A percentile compares a stretch with the other conserved stretches of the same genome.
phyloP scores from a whole-genome alignment of 208 protist genomes.

The Blastocrithidia nonstop region DNA sequence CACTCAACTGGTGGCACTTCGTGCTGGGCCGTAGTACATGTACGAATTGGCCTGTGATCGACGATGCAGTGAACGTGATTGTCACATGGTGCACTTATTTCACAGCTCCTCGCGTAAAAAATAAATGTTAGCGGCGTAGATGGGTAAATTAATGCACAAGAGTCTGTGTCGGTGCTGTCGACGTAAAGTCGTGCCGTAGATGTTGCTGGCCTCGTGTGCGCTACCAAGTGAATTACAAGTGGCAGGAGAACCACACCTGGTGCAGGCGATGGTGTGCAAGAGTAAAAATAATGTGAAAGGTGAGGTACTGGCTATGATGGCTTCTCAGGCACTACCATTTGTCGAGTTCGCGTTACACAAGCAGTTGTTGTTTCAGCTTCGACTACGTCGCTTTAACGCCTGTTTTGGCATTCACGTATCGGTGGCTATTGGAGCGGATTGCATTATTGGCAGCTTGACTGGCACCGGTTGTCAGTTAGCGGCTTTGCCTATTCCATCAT shows the following conservation, averaged over 20 bases:
- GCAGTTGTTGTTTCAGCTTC: slow-evolving; percentile 80
- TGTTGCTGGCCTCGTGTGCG: slow-evolving; percentile 63
- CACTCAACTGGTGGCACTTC: slow-evolving; percentile 26
- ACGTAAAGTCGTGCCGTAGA: slow-evolving; percentile 48
- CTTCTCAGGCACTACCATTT: slow-evolving; percentile 78
- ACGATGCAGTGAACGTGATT: slow-evolving; percentile 19
- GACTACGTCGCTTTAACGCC: slow-evolving; percentile 64
- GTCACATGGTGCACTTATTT: slow-evolving; percentile 56
- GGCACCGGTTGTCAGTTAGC: slow-evolving; percentile 65
- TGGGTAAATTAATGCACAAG: slow-evolving; percentile 21
- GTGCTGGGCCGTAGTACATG: slow-evolving; percentile 47
- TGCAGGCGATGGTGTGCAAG: slow-evolving; percentile 56
- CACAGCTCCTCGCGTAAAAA: slow-evolving; percentile 4
- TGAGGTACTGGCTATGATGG: slow-evolving; percentile 51
- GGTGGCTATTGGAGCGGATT: slow-evolving; percentile 45
- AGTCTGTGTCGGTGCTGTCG: slow-evolving; percentile 55
- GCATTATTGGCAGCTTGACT: slow-evolving; percentile 61
- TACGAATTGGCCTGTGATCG: slow-evolving; percentile 30
- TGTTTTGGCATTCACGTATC: slow-evolving; percentile 72
- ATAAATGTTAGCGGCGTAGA: slow-evolving; percentile 9
- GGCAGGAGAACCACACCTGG: slow-evolving; percentile 42
- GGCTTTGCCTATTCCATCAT: slow-evolving; percentile 42
- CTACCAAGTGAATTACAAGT: slow-evolving; percentile 53
- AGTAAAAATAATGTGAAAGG: slow-evolving; percentile 53
- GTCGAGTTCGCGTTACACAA: slow-evolving; percentile 84